Base-by-base conservation (phyloP, 805 yeast species). In the Zygosaccharomyces kombuchaensis region DNA sequence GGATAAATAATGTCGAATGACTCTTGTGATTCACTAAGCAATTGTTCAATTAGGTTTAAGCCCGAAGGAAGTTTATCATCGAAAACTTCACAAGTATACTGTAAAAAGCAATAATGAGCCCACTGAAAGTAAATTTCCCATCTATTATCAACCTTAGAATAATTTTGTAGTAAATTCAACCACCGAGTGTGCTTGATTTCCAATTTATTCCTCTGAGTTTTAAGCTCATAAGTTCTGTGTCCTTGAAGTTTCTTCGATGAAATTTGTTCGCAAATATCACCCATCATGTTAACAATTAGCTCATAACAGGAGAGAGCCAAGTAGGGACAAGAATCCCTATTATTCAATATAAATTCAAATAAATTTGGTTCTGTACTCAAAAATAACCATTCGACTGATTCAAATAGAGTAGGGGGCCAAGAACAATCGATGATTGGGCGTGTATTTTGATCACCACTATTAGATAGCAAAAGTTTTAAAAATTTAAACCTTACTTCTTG, bases 131-230 rank as follows among this genome's bases (percentile, higher is more conserved):
- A 63, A 8, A 73, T 54, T 41, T 54, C 31, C 50, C 54, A 46
- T 27, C 49, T 36, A 3, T 40, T 25, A 2, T 51, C 46, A 7
- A 51, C 40, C 14, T 45, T 17, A 22, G 34, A 48, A 9, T 57
- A 46, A 25, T 63, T 67, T 2, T 66, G 64, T n/a, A 75, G 53
- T 10, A 71, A 39, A 1, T 51, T 44, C 1, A 60, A 46, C 90
- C 90, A 84, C 35, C 72, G 67, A 2, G 61, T 55, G 4, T 82
- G 58, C 45, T 78, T 69, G 17, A 66, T 71, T 6, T 67, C 65
- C 0, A 80, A 43, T 29, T 79, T 69, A 27, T 69, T 71, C 3
- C 65, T 62, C 1, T 79, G 58, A 9, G 70, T 57, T n/a, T 70
- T 68, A 2, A 70, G 46, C 3, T 70, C 73, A 3, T 47, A 40